A percentile compares a stretch with the other conserved stretches of the same genome.
phyloP scores from a whole-genome alignment of 2,329 filamentous ascomycete species.

The Penicillium sp. region DNA sequence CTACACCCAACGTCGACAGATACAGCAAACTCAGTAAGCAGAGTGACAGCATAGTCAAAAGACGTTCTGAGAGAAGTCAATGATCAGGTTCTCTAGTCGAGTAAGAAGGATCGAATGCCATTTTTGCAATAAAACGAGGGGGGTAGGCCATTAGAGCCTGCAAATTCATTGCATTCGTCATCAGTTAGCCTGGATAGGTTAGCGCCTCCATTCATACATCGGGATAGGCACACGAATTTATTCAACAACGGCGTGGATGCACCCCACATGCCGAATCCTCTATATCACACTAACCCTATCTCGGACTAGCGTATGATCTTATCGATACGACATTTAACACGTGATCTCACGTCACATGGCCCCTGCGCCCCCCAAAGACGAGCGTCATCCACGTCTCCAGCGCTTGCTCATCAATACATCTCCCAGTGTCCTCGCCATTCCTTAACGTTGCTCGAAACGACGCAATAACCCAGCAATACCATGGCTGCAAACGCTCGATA shows the following conservation, averaged over 20 bases:
- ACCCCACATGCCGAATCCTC: conserved; percentile 9
- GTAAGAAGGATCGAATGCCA: background rate
- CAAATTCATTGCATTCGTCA: background rate
- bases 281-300: background rate
- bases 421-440: conserved; percentile 8
- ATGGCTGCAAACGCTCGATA: conserved; percentile 86
- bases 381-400: conserved; percentile 12
- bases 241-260: background rate
- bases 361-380: conserved; percentile 14
- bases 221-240: background rate
- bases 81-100: background rate
- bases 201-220: background rate
- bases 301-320: background rate
- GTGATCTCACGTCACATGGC: conserved; percentile 31
- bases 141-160: background rate
- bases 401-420: conserved; percentile 12
- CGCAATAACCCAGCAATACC: background rate
- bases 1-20: background rate
- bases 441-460: background rate
- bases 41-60: background rate
- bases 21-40: background rate
- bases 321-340: conserved; percentile 17
- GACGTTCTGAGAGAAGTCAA: background rate
- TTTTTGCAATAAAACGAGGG: background rate
- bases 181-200: background rate